These are phyloP conservation scores for Grosmannia serpens DNA, from an alignment of 2,329 filamentous ascomycete species.

Conservation along the genomic window DNA sequence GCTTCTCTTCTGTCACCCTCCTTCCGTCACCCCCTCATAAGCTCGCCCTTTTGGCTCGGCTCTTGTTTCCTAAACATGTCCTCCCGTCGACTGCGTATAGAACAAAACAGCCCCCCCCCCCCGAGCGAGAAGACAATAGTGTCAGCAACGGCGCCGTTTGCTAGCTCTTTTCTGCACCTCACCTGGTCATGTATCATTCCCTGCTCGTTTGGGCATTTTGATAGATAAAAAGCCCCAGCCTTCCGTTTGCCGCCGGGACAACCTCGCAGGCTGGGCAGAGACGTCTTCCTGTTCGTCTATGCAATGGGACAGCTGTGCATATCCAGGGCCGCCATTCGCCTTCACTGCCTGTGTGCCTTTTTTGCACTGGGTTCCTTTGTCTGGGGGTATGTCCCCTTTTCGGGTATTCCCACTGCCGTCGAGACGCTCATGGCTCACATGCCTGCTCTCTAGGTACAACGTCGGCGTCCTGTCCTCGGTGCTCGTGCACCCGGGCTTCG, in stretches of 20 bases:
- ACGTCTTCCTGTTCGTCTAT: too few species aligned
- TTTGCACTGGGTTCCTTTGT: slow-evolving; percentile 44
- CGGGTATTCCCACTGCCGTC: too few species aligned
- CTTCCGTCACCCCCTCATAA: too few species aligned
- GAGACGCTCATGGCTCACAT: not conserved
- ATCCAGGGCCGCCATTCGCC: slow-evolving; percentile 26
- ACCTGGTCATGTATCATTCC: not conserved
- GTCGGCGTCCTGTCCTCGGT: slow-evolving; percentile 45
- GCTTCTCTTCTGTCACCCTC: too few species aligned
- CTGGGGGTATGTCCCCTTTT: slow-evolving; percentile 34
- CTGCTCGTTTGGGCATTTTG: too few species aligned
- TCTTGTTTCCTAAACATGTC: too few species aligned
- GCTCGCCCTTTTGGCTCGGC: too few species aligned
- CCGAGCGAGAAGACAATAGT: not conserved
- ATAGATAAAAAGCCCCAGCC: too few species aligned
- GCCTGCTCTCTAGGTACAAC: slow-evolving; percentile 34
- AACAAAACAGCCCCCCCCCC: too few species aligned
- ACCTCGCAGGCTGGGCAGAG: not conserved
- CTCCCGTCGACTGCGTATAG: not conserved
- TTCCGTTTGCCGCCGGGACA: not conserved
- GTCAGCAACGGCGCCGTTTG: not conserved
- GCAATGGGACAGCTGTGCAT: slow-evolving; percentile 6
- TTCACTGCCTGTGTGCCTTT: slow-evolving; percentile 35
- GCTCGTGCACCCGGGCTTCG: slow-evolving; percentile 43
- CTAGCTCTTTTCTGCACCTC: not conserved